phyloP scores from a whole-genome alignment of 2,329 filamentous ascomycete genomes.

The Cladosporium colombiae region DNA sequence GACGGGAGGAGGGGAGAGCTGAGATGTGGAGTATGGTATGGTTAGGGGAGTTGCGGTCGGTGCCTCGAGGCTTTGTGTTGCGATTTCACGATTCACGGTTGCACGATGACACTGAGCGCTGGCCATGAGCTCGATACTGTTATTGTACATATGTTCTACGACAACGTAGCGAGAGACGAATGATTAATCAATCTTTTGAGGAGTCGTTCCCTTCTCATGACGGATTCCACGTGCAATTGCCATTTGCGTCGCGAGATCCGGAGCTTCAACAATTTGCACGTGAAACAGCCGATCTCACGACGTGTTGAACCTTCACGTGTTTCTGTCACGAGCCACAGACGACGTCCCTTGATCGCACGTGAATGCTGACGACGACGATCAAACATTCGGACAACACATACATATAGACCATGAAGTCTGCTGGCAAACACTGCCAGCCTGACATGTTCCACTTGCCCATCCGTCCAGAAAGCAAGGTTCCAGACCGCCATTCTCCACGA shows the following conservation, averaged over 20 bases:
- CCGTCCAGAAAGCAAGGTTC: not conserved
- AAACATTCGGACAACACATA: not conserved
- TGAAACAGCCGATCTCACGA: not conserved
- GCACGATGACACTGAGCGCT: no score
- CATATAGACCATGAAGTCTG: not conserved
- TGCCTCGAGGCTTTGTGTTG: no score
- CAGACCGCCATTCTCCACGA: constrained; percentile 6
- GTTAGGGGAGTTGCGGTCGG: not conserved
- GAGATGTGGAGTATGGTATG: not conserved
- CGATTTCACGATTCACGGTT: not conserved
- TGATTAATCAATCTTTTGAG: not conserved
- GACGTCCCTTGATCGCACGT: not conserved
- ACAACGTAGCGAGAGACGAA: not conserved
- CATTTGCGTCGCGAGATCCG: not conserved
- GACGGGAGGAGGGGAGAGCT: not conserved
- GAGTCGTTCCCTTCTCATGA: not conserved
- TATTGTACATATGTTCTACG: not conserved
- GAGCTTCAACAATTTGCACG: not conserved
- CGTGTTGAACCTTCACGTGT: not conserved
- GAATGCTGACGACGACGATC: not conserved
- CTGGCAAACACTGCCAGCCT: not conserved
- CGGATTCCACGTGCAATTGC: not conserved
- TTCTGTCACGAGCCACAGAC: not conserved
- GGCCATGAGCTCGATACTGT: not conserved
- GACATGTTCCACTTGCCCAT: not conserved